phyloP scores from a whole-genome alignment of 179 eudicot genomes.

The Sideroxylon spinosum region DNA sequence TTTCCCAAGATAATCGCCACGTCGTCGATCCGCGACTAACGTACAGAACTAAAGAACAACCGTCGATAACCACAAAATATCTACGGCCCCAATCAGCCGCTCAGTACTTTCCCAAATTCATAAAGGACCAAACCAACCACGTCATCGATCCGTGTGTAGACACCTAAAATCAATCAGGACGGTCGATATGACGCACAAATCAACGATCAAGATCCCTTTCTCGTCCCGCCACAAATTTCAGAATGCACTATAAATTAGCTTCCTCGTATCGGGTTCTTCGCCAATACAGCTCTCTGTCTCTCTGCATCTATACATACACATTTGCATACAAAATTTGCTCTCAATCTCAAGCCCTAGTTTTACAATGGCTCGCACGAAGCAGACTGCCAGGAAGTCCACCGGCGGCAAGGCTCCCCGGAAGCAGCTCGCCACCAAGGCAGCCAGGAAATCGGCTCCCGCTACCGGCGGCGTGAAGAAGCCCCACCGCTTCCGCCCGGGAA shows the following conservation, averaged over 20 bases:
- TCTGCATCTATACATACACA: not conserved
- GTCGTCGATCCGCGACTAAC: too few species aligned
- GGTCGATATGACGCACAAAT: not conserved
- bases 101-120: too few species aligned
- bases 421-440: conserved; percentile 25
- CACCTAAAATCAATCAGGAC: not conserved
- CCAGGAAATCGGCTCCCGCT: conserved; percentile 22
- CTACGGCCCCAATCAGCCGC: too few species aligned
- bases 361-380: conserved; percentile 23
- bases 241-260: not conserved
- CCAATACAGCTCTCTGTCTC: not conserved
- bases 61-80: too few species aligned
- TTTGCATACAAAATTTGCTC: not conserved
- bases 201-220: not conserved
- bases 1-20: too few species aligned
- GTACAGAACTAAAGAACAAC: too few species aligned
- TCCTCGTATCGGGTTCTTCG: not conserved
- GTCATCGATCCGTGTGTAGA: not conserved
- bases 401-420: conserved; percentile 24
- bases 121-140: not conserved
- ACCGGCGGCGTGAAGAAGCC: conserved; percentile 27
- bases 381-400: conserved; percentile 23
- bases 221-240: conserved; percentile 11
- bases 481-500: conserved; percentile 21
- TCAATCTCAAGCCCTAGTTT: not conserved